Evolutionary conservation across 768 basidiomycete genomes (phyloP), one percentile per base, ranked within the genome.

Genomic region (Tylopilus balloui): DNA sequence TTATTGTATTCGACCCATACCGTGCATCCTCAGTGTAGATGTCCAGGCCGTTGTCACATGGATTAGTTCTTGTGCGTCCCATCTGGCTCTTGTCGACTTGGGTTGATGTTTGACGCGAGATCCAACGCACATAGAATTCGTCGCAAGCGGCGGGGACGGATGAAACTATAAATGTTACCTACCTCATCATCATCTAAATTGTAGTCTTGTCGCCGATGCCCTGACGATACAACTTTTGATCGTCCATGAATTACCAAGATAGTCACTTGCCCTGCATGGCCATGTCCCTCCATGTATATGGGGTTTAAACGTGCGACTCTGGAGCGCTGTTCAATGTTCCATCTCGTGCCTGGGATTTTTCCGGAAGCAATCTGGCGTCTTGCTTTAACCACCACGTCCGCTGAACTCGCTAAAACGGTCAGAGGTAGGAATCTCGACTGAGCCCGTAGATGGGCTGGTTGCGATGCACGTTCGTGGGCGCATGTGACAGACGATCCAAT

Each of bases 401-500:
- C 5, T 9, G 25, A 27, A 27, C 9, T 4, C 25, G 9, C 25
- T 27, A 27, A 4, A 27, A 27, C 9, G 25, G 25, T 27, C 25
- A n/a, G n/a, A n/a, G n/a, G 25, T 9, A 9, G 25, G 25, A 9
- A 27, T 27, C 25, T 9, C 9, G 25, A 27, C 9, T 5, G 9
- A 27, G 25, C 25, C 25, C 25, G 9, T 27, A 27, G 25, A 9
- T n/a, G 15, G 14, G 32, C n/a, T 32, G 32, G 34, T n/a, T 34
- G 35, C 14, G 35, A 34, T 48, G 61, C 60, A 62, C 61, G 55
- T 62, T 60, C 55, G 61, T 63, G 38, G 14, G 23, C 25, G n/a
- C 19, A 29, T 29, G 41, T 31, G 29, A 19, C 12, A 12, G 12
- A 4, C 6, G 3, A 3, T 36, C 17, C 34, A 17, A n/a, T 13